Base-by-base conservation (phyloP, 1,139 yeast genomes). In the Pichia sp. region DNA sequence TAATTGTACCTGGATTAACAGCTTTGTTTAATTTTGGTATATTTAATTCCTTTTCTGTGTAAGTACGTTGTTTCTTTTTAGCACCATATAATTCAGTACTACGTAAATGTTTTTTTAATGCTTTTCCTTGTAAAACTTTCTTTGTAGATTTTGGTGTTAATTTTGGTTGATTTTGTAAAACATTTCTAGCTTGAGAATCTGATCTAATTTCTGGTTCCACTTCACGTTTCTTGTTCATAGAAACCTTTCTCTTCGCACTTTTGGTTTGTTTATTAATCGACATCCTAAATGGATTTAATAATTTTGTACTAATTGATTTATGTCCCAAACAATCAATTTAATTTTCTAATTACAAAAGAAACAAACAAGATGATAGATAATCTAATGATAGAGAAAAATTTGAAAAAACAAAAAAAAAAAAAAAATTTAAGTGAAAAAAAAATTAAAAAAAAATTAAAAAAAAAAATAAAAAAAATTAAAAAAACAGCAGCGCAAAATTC, bases 1-100 rank as follows among this genome's bases (percentile, higher is more conserved):
- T 51, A 58, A 85, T 81, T 8, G 86, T 88, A 42, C 96, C 97
- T 0, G 97, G 96, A 44, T 80, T 78, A 40, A 90, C 75, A 8
- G 97, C 88, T 58, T 77, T 83, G 65, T 92, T 92, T 59, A 90
- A 74, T 31, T 75, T 73, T 36, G 97, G 97, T 43, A 89, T 71
- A 40, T 83, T 79, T 42, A 90, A 72, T 60, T 88, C 95, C 52
- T 81, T 82, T 59, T 89, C 97, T 31, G 80, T 73, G 64, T 83
- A 88, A 46, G 74, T 80, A 43, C 72, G 69, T 40, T 79, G 78
- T 61, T 79, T 82, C 63, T 78, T 77, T 62, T 79, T 77, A 46
- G 81, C 79, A 28, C 94, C 94, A 59, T 85, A 85, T 47, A 85
- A 71, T 62, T 86, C 74, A 45, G 79, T 71, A 55, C 72, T 73